A percentile compares a stretch with the other conserved stretches of the same genome.
Evolutionary conservation across 345 rosid genomes (phyloP).

Genomic region (Citrus medica): DNA sequence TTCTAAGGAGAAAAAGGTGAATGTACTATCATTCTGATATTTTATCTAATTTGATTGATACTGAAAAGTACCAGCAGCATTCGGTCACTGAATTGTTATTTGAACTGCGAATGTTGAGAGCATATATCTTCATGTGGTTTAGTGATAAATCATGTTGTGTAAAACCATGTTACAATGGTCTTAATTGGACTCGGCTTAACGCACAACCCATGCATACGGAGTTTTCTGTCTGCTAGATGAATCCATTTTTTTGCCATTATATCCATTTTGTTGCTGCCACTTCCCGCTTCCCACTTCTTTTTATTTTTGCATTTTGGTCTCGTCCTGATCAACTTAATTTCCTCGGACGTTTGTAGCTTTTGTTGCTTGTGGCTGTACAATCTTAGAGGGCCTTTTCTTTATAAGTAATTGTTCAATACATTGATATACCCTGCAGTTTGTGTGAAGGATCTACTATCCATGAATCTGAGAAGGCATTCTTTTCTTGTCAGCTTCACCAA

Average conservation of each 20-base stretch:
- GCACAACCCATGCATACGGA: not conserved
- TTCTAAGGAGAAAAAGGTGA: not conserved
- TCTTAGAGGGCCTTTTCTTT: slow-evolving; percentile 9
- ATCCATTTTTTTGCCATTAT: not conserved
- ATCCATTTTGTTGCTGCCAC: not conserved
- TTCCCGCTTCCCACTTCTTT: not conserved
- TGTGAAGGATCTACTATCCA: slow-evolving; percentile 14
- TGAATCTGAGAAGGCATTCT: slow-evolving; percentile 30
- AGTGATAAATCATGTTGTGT: not conserved
- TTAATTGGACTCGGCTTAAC: not conserved
- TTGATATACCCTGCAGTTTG: slow-evolving; percentile 14
- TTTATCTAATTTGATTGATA: not conserved
- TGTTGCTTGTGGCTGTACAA: not conserved
- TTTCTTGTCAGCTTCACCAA: slow-evolving; percentile 82
- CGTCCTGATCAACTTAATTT: not conserved
- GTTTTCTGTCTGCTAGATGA: slow-evolving; percentile 6
- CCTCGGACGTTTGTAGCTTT: not conserved
- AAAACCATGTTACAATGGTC: not conserved
- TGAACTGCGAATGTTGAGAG: not conserved
- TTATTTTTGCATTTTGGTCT: not conserved
- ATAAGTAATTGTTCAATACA: slow-evolving; percentile 3
- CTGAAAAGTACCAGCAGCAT: not conserved
- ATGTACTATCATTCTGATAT: not conserved
- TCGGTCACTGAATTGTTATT: not conserved
- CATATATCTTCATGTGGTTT: not conserved